These are phyloP conservation scores for Arachnomyces sp. DNA, from an alignment of 2,329 filamentous ascomycete genomes.

Conservation along the genomic window DNA sequence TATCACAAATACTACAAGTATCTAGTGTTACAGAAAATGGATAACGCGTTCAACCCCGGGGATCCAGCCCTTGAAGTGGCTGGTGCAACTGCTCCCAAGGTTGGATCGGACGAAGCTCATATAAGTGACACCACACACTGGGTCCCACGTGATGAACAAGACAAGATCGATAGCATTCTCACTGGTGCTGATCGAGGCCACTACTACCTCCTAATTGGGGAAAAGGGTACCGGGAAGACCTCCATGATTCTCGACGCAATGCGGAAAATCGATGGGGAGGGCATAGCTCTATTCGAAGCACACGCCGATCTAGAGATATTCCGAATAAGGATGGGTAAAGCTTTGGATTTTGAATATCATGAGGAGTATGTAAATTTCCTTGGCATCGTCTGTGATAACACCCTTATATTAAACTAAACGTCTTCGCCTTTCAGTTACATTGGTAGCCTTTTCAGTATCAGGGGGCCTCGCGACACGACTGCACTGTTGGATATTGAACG, in stretches of 20 bases:
- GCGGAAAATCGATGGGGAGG: slow-evolving; percentile 82
- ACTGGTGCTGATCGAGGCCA: slow-evolving; percentile 65
- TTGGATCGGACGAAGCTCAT: slow-evolving; percentile 24
- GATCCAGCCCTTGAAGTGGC: slow-evolving; percentile 83
- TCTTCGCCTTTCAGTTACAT: slow-evolving; percentile 51
- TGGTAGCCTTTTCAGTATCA: slow-evolving; percentile 88
- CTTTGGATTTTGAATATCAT: slow-evolving; percentile 91
- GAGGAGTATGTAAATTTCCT: slow-evolving; percentile 65
- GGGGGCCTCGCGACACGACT: slow-evolving; percentile 83
- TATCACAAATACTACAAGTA: slow-evolving; percentile 85
- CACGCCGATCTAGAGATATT: slow-evolving; percentile 95
- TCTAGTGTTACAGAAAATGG: slow-evolving; percentile 85
- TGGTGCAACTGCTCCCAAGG: slow-evolving; percentile 38
- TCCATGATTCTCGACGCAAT: slow-evolving; percentile 96
- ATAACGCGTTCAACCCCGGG: slow-evolving; percentile 81
- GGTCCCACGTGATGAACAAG: slow-evolving; percentile 78
- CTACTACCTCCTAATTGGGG: slow-evolving; percentile 86
- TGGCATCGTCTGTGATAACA: background rate
- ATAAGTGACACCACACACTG: slow-evolving; percentile 55
- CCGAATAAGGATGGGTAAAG: slow-evolving; percentile 83
- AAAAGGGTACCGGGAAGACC: slow-evolving; percentile 94
- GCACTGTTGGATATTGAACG: slow-evolving; percentile 91
- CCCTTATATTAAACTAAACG: slow-evolving; percentile 8
- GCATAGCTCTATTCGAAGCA: slow-evolving; percentile 91
- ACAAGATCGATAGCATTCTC: slow-evolving; percentile 74